phyloP scores from a whole-genome alignment of 2,329 filamentous ascomycete species.

The Colletotrichum cordylinicola region DNA sequence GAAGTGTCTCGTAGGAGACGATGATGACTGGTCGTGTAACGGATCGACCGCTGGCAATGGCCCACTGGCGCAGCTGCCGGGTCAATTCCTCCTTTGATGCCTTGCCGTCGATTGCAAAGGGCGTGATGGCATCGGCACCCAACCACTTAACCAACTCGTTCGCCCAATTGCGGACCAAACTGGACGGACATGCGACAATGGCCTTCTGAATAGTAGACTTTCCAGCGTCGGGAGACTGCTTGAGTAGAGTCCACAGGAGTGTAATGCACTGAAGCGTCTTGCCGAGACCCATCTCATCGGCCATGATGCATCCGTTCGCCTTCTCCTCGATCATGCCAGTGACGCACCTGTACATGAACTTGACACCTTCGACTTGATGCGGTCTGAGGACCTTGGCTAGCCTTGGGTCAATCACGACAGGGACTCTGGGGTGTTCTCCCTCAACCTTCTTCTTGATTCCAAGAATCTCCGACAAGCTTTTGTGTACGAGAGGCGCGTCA shows the following conservation, averaged over 20 bases:
- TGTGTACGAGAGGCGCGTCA: conserved; percentile 86
- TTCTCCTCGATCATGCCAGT: conserved; percentile 95
- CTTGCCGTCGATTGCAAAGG: conserved; percentile 97
- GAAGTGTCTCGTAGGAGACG: conserved; percentile 95
- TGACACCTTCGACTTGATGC: conserved; percentile 97
- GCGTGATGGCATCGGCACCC: conserved; percentile 85
- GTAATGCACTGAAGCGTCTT: conserved; percentile 98
- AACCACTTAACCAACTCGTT: conserved; percentile 98
- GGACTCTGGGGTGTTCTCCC: conserved; percentile 83
- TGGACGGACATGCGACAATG: conserved; percentile 95
- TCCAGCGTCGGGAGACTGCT: conserved; percentile 94
- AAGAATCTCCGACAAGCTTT: conserved; percentile 92
- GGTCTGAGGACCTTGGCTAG: conserved; percentile 90
- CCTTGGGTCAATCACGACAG: conserved; percentile 93
- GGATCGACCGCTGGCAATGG: conserved; percentile 85
- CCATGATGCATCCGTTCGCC: conserved; percentile 98
- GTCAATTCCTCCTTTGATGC: conserved; percentile 93
- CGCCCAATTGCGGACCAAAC: conserved; percentile 96
- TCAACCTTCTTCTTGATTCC: conserved; percentile 92
- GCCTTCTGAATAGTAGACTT: conserved; percentile 95
- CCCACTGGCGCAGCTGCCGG: conserved; percentile 92
- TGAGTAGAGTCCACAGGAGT: conserved; percentile 94
- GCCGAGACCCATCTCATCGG: conserved; percentile 97
- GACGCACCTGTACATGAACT: conserved; percentile 94
- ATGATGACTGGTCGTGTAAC: conserved; percentile 94